Evolutionary conservation across 495 filamentous ascomycete species (phyloP).

Genomic region (Aspergillus bridgeri): DNA sequence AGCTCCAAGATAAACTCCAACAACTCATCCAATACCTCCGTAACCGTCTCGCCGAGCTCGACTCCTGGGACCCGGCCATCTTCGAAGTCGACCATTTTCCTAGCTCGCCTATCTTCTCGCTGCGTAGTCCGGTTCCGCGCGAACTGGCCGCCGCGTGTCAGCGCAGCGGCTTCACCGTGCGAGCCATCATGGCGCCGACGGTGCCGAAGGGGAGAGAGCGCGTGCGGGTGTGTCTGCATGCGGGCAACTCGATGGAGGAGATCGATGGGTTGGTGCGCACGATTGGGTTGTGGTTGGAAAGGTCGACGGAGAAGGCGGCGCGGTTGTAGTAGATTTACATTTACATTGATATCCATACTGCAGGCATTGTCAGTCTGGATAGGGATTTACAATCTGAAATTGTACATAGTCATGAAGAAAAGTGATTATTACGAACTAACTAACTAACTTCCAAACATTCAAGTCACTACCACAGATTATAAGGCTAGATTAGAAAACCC

Average conservation of each 20-base stretch:
- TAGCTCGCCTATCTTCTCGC: conserved; percentile 41
- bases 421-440: too few species aligned
- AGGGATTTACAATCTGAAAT: too few species aligned
- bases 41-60: conserved; percentile 27
- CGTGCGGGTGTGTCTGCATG: conserved; percentile 50
- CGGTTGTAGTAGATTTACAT: too few species aligned
- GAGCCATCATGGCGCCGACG: conserved; percentile 48
- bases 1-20: conserved; percentile 41
- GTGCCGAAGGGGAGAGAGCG: conserved; percentile 46
- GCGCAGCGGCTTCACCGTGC: conserved; percentile 31
- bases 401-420: too few species aligned
- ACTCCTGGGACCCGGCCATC: conserved; percentile 24
- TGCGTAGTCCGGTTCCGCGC: conserved; percentile 37
- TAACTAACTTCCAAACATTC: too few species aligned
- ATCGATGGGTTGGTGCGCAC: conserved; percentile 40
- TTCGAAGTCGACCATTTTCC: conserved; percentile 41
- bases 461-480: background rate
- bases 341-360: too few species aligned
- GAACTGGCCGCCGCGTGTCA: conserved; percentile 34
- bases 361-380: too few species aligned
- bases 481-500: conserved; percentile 6
- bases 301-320: conserved; percentile 13
- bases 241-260: conserved; percentile 44
- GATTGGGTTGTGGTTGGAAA: conserved; percentile 40
- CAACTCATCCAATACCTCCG: conserved; percentile 36